Base-by-base conservation (phyloP, 495 filamentous ascomycete genomes). In the Darksidea phi region DNA sequence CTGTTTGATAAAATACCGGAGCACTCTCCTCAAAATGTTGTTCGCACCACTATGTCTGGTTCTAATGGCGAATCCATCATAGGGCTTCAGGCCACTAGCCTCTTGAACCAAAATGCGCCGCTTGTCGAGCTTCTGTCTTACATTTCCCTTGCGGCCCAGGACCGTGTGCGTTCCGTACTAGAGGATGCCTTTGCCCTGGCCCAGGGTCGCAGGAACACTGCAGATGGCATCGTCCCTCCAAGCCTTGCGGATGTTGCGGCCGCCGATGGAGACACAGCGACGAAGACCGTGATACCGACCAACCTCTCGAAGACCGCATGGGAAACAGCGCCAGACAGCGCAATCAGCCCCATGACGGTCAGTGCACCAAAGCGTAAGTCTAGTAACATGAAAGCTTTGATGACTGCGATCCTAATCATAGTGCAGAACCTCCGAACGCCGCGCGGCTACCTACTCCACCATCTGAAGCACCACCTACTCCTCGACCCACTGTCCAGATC, bases 101-200 rank as follows among this genome's bases (percentile, higher is more conserved):
- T 88, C n/a, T 80, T 91, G 20, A 84, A 84, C 15, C 75, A 81
- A 24, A 86, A 87, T 10, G 78, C 86, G 1, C 81, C 78, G 34
- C 72, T 94, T 32, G 84, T 85, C 13, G 89, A 95, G 50, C 84
- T 95, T 48, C 66, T 95, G 18, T 83, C 86, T 24, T 77, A 95
- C 24, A 54, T 95, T 28, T 91, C 88, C 8, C 79, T 94, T 28
- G 86, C 87, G 6, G 82, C 87, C 36, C 85, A 90, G 59, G 85
- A 91, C 67, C 81, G 87, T 21, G 38, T 95, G 24, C 76, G 86
- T 41, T 79, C 81, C 2, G 71, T 94, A 12, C 57, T 94, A 21
- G 85, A 90, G 64, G 89, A 94, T 68, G 83, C 86, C 6, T 80
- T 82, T 48, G 79, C 73, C 13, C 72, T 91, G 7, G 78, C 88